phyloP scores from a whole-genome alignment of 1,139 yeast genomes.

The Ogataea hybrid region DNA sequence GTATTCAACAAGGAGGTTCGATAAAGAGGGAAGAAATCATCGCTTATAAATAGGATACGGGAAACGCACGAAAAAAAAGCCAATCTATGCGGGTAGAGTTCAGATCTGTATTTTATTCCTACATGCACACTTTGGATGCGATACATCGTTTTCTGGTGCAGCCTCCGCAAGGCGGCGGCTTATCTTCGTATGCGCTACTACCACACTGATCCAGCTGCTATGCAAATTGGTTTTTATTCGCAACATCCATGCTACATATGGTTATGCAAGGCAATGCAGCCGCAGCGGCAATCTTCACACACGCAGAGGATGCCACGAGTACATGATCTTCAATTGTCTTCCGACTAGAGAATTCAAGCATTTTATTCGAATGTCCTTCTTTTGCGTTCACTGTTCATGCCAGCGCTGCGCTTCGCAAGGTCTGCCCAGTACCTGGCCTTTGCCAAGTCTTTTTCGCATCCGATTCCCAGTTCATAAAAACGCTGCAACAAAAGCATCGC shows the following conservation, averaged over 20 bases:
- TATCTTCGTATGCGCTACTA: neutral
- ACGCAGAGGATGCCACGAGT: neutral
- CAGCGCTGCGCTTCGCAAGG: conserved; percentile 40
- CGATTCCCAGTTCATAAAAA: conserved; percentile 85
- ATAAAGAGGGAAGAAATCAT: neutral
- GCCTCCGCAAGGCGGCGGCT: neutral
- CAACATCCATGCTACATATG: neutral
- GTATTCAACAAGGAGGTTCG: neutral
- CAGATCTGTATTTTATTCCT: neutral
- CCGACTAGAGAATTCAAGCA: neutral
- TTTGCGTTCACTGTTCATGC: neutral
- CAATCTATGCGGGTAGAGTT: neutral
- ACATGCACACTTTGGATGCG: neutral
- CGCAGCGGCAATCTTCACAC: neutral
- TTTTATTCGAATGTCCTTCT: neutral
- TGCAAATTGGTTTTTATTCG: neutral
- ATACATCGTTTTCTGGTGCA: neutral
- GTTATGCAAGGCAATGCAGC: neutral
- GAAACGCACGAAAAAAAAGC: neutral
- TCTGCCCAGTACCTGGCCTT: conserved; percentile 75
- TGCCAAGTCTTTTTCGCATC: conserved; percentile 58
- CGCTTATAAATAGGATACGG: neutral
- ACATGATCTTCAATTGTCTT: neutral
- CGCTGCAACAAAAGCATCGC: conserved; percentile 88
- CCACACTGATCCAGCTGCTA: neutral